phyloP scores from a whole-genome alignment of 1,284 basidiomycete species.

The Schizophyllum commune region DNA sequence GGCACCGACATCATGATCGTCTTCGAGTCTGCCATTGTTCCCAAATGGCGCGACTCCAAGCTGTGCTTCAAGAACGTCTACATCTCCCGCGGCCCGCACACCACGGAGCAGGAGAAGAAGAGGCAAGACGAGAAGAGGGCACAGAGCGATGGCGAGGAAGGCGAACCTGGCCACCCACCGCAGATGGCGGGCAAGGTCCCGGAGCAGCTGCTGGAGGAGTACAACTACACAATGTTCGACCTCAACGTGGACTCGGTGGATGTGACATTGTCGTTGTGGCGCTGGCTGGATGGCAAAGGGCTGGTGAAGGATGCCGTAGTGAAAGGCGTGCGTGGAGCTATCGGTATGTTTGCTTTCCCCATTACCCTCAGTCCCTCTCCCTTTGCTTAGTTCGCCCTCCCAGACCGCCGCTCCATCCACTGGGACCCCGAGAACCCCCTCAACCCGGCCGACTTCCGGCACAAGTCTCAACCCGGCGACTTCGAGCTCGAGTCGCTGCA shows the following conservation, averaged over 20 bases:
- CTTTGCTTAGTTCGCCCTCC: background rate
- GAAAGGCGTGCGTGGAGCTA: constrained; percentile 88
- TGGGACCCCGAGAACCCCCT: constrained; percentile 79
- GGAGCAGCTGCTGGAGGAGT: constrained; percentile 37
- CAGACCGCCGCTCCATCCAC: constrained; percentile 85
- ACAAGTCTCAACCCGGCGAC: constrained; percentile 70
- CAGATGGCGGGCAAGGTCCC: constrained; percentile 25
- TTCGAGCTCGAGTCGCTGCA: constrained; percentile 89
- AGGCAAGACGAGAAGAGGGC: constrained; percentile 33
- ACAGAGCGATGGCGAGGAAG: constrained; percentile 28
- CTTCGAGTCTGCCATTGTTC: constrained; percentile 97
- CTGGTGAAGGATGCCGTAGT: constrained; percentile 86
- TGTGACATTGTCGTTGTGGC: constrained; percentile 87
- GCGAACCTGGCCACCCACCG: constrained; percentile 42
- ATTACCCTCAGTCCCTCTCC: constrained; percentile 4
- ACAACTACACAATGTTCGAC: constrained; percentile 85
- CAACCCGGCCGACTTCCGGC: constrained; percentile 78
- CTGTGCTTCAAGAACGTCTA: constrained; percentile 98
- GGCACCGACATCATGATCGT: constrained; percentile 93
- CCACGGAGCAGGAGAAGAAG: background rate
- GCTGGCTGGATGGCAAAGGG: constrained; percentile 96
- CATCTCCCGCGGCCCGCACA: constrained; percentile 70
- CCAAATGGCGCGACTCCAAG: constrained; percentile 93
- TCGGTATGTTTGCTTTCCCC: constrained; percentile 48
- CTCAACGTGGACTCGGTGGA: constrained; percentile 92